Percentiles rank a stretch among this genome's conserved stretches.
These are phyloP conservation scores for Trichophaea hybrida DNA, from an alignment of 2,329 filamentous ascomycete genomes.

Conservation along the genomic window DNA sequence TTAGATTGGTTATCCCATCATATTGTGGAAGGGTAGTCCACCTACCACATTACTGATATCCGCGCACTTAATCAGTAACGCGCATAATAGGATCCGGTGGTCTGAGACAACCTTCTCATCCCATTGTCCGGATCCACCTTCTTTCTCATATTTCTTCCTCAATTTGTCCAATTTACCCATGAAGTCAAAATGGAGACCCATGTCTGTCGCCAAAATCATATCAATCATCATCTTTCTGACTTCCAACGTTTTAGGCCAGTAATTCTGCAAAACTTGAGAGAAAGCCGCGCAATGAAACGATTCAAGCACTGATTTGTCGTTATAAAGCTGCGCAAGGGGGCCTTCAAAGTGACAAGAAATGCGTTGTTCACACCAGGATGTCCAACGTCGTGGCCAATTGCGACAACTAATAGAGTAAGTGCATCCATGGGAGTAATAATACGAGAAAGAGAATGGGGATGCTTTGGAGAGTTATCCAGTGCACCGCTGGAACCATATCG, in stretches of 20 bases:
- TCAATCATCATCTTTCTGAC: constrained; percentile 90
- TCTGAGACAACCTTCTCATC: constrained; percentile 60
- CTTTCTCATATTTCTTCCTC: constrained; percentile 60
- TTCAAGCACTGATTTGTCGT: constrained; percentile 89
- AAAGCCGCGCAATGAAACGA: constrained; percentile 96
- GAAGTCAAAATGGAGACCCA: constrained; percentile 93
- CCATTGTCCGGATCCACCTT: constrained; percentile 57
- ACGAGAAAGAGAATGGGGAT: constrained; percentile 16
- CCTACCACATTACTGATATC: constrained; percentile 96
- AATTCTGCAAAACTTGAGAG: constrained; percentile 80
- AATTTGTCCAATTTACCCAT: constrained; percentile 76
- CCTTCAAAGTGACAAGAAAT: constrained; percentile 81
- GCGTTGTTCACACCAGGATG: constrained; percentile 97
- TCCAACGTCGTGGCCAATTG: constrained; percentile 95
- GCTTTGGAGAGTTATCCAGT: neutral
- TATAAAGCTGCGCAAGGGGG: constrained; percentile 91
- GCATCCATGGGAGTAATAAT: constrained; percentile 78
- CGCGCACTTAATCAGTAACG: constrained; percentile 89
- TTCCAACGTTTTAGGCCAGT: constrained; percentile 68
- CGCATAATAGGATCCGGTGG: constrained; percentile 68
- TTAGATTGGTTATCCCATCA: neutral
- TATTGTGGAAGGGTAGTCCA: constrained; percentile 29
- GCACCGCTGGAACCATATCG: constrained; percentile 36
- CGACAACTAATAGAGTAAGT: constrained; percentile 76
- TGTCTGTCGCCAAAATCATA: constrained; percentile 93